Evolutionary conservation across 345 rosid species (phyloP), one percentile per base, ranked within the genome.

Genomic region (Salix koriyanagi): DNA sequence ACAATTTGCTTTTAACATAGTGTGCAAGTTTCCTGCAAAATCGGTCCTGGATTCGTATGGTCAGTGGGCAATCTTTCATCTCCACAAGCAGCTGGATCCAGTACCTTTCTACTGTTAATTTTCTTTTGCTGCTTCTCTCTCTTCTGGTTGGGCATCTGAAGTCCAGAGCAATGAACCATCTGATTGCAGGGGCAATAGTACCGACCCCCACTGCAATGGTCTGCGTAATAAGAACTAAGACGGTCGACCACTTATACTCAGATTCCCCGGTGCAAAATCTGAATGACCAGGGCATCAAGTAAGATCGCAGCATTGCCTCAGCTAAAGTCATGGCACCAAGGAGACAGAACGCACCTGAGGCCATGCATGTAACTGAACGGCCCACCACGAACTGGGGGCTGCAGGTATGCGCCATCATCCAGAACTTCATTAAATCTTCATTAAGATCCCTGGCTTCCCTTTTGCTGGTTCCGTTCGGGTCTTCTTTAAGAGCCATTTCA

Each of bases 401-500:
- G 77, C 91, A 70, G 58, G 97, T 93, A 75, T 93, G 88, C 75
- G 99, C 94, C 97, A 93, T 93, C 90, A 95, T 90, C 94, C 99
- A 91, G 73, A 80, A 90, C 74, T 87, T 91, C 80, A 81, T 78
- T 32, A 95, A 82, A 81, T 86, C 88, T 65, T 83, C 84, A 80
- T 84, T 90, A 39, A 93, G 88, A 70, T 77, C 86, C 76, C 82
- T 78, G 6, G 77, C 80, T 25, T 70, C 77, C 1, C 85, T 68
- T 39, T 39, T 88, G 21, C 75, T 79, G 6, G 76, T 84, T 80
- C 65, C 87, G 21, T 70, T 65, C 42, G 79, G 76, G 72, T 89
- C 77, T 85, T 91, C 96, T 65, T 80, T 83, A 44, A 80, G 37
- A 30, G 90, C 92, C 81, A 89, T 54, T 66, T 88, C 87, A 74